Percentiles rank a stretch among this genome's conserved stretches.
phyloP scores from a whole-genome alignment of 805 yeast species.

The Tanozyma kutaoensis region DNA sequence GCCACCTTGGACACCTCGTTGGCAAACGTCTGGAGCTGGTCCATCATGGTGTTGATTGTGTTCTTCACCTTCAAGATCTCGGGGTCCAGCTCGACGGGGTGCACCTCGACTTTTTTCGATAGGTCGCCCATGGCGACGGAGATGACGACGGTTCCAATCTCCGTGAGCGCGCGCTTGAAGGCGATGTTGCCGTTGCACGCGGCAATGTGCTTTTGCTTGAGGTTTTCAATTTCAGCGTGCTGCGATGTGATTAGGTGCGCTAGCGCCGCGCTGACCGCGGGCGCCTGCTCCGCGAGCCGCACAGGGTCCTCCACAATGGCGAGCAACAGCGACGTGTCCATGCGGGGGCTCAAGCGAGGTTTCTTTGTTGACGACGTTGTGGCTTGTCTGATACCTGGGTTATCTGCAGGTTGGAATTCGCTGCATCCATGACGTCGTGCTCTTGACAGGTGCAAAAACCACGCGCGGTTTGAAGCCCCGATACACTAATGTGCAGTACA shows the following conservation, averaged over 20 bases:
- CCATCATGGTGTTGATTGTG: slow-evolving; percentile 83
- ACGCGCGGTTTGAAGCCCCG: no score
- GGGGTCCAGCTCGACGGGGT: slow-evolving; percentile 60
- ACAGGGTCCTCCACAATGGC: slow-evolving; percentile 26
- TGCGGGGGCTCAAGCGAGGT: slow-evolving; percentile 8
- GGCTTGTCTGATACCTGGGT: no score
- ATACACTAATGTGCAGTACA: no score
- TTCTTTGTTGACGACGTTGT: slow-evolving; percentile 5
- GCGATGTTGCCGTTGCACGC: slow-evolving; percentile 49
- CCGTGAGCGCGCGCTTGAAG: slow-evolving; percentile 56
- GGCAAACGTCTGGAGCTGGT: slow-evolving; percentile 70
- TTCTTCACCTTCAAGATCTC: slow-evolving; percentile 69
- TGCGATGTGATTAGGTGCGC: slow-evolving; percentile 15
- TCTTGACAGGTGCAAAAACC: no score
- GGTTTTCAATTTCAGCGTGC: slow-evolving; percentile 12
- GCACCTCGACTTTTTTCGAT: slow-evolving; percentile 66
- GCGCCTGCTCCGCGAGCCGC: slow-evolving; percentile 13
- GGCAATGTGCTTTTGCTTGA: no score
- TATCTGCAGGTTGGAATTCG: no score
- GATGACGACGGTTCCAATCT: slow-evolving; percentile 76
- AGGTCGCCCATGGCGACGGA: slow-evolving; percentile 86
- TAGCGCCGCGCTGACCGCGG: slow-evolving; percentile 17
- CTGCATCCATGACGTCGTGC: no score
- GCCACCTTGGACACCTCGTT: slow-evolving; percentile 76
- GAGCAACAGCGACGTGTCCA: slow-evolving; percentile 20